These are phyloP conservation scores for Seminavis robusta DNA, from an alignment of 108 stramenopile species.

Conservation along the genomic window DNA sequence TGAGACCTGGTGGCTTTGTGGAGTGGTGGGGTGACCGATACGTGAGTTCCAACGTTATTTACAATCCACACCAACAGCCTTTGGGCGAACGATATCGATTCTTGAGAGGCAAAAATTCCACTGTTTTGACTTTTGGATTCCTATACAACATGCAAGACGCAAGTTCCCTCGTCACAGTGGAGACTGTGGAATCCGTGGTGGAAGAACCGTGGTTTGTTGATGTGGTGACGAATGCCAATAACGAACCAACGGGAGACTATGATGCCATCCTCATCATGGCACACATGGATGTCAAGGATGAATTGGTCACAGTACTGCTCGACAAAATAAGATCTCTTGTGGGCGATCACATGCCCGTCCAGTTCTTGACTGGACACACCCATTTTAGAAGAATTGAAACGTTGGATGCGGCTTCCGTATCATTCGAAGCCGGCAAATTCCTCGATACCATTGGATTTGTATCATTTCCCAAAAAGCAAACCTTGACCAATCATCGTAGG, in stretches of 20 bases:
- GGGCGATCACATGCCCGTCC: slow-evolving; percentile 61
- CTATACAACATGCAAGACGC: slow-evolving; percentile 60
- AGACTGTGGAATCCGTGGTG: slow-evolving; percentile 42
- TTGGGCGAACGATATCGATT: slow-evolving; percentile 50
- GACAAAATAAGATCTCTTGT: slow-evolving; percentile 34
- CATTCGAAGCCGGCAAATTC: slow-evolving; percentile 69
- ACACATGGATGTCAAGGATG: slow-evolving; percentile 73
- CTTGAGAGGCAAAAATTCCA: slow-evolving; percentile 49
- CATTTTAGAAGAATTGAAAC: slow-evolving; percentile 39
- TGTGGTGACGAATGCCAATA: slow-evolving; percentile 19
- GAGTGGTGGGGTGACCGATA: slow-evolving; percentile 68
- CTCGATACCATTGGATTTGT: slow-evolving; percentile 74
- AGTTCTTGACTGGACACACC: slow-evolving; percentile 78
- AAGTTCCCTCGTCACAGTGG: slow-evolving; percentile 31
- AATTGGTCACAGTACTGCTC: slow-evolving; percentile 41
- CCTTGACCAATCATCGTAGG: too few relatives aligned
- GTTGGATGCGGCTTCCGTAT: slow-evolving; percentile 33
- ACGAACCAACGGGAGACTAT: slow-evolving; percentile 13
- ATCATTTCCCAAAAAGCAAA: slow-evolving; percentile 50
- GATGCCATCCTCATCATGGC: slow-evolving; percentile 76
- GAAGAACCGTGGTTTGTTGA: slow-evolving; percentile 56
- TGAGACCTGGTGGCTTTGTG: slow-evolving; percentile 52
- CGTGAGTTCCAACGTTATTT: slow-evolving; percentile 63
- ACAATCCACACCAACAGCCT: slow-evolving; percentile 17
- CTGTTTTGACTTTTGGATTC: slow-evolving; percentile 69